A percentile compares a stretch with the other conserved stretches of the same genome.
Evolutionary conservation across 306 rosid genomes (phyloP).

Genomic region (Coriaria nepalensis): DNA sequence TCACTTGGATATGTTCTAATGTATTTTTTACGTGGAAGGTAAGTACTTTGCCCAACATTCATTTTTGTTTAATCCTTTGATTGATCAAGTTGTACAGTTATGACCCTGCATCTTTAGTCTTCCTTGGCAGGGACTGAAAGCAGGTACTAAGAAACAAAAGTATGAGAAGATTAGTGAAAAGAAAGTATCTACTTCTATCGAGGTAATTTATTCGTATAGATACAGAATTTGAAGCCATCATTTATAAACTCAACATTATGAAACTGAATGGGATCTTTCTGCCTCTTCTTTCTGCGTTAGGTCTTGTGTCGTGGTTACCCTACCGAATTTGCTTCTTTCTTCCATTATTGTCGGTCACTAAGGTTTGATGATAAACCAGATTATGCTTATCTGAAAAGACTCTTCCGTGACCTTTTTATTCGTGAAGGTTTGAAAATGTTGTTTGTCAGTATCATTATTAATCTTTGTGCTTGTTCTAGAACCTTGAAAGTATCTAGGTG

Average conservation of each 20-base stretch:
- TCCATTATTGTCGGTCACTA: constrained; percentile 92
- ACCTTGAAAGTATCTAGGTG: too few relatives aligned
- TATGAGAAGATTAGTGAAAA: constrained; percentile 98
- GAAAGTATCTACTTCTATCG: constrained; percentile 88
- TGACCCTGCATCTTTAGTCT: constrained; percentile 53
- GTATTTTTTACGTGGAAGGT: constrained; percentile 97
- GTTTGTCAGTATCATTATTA: neutral
- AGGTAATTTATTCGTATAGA: constrained; percentile 32
- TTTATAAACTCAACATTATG: constrained; percentile 14
- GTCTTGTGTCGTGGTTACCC: constrained; percentile 85
- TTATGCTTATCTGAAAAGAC: constrained; percentile 91
- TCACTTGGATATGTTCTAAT: constrained; percentile 93
- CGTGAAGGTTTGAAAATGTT: constrained; percentile 57
- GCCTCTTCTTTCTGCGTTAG: constrained; percentile 25
- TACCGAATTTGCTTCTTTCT: constrained; percentile 89
- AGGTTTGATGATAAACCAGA: constrained; percentile 97
- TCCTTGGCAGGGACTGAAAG: constrained; percentile 99
- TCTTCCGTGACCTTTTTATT: constrained; percentile 87
- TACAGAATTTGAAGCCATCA: constrained; percentile 6
- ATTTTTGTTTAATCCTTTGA: constrained; percentile 7
- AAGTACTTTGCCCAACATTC: constrained; percentile 6
- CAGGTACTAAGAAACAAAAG: constrained; percentile 92
- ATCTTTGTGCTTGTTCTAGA: too few relatives aligned
- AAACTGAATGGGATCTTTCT: constrained; percentile 8
- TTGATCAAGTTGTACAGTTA: constrained; percentile 5